phyloP scores from a whole-genome alignment of 2,329 filamentous ascomycete genomes.

The Metarhizium humberi region DNA sequence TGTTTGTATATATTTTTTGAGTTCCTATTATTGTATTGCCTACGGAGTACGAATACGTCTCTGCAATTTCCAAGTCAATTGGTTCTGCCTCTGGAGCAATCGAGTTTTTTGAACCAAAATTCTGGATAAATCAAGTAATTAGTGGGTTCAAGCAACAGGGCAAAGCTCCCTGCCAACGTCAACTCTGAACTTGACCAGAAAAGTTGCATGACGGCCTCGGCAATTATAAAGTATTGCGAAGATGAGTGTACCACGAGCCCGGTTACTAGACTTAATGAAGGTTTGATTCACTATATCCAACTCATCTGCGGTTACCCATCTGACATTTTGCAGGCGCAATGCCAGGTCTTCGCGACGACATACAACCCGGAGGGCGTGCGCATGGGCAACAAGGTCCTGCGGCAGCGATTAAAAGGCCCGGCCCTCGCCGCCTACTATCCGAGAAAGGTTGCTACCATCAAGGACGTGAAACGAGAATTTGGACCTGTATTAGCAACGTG shows the following conservation, averaged over 20 bases:
- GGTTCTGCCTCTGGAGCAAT: neutral
- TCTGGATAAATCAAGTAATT: neutral
- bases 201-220: conserved; percentile 12
- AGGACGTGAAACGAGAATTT: conserved; percentile 64
- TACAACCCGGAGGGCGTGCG: conserved; percentile 80
- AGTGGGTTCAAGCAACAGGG: neutral
- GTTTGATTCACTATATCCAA: conserved; percentile 31
- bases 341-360: conserved; percentile 80
- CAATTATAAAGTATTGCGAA: conserved; percentile 25
- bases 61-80: too few species aligned
- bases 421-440: conserved; percentile 84
- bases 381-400: conserved; percentile 84
- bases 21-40: too few species aligned
- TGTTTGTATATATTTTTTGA: too few species aligned
- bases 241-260: conserved; percentile 53
- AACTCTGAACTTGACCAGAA: neutral
- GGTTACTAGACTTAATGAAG: conserved; percentile 68
- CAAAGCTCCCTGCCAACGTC: neutral
- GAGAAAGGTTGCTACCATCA: conserved; percentile 58
- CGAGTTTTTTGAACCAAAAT: neutral
- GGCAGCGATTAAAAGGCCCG: conserved; percentile 80
- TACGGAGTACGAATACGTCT: too few species aligned
- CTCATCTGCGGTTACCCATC: conserved; percentile 1
- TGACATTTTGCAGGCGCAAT: conserved; percentile 59
- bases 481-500: conserved; percentile 56